Conservation (phyloP, 2,329 filamentous ascomycete species). For the Colletotrichum acutatum region DNA sequence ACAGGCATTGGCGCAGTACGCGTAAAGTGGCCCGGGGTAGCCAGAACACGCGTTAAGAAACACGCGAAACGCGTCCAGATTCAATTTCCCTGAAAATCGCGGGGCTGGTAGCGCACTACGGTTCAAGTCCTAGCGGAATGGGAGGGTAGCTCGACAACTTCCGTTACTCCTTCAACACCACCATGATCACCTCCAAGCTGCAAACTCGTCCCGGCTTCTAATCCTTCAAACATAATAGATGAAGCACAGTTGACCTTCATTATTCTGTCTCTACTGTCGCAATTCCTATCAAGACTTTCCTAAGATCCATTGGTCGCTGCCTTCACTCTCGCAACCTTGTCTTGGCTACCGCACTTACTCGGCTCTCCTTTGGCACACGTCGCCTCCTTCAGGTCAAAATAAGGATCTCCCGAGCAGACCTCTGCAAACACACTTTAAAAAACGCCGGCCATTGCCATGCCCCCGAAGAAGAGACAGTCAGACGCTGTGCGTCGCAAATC, state of each 20-base stretch:
- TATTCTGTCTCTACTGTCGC: not conserved
- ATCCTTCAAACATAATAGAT: no score
- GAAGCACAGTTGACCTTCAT: not conserved
- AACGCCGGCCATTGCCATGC: not conserved
- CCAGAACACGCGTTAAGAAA: not conserved
- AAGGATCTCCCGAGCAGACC: not conserved
- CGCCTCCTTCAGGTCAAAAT: not conserved
- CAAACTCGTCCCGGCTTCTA: not conserved
- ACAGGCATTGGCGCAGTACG: not conserved
- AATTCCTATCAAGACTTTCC: not conserved
- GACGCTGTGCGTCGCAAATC: slow-evolving; percentile 40
- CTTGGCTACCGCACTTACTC: not conserved
- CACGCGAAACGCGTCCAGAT: not conserved
- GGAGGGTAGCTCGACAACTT: not conserved
- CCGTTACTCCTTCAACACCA: not conserved
- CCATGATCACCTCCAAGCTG: not conserved
- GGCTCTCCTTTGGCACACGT: not conserved
- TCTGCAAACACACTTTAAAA: not conserved
- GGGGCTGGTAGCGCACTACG: not conserved
- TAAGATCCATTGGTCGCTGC: not conserved
- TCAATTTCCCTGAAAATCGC: not conserved
- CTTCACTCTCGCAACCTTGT: not conserved
- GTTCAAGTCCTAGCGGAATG: not conserved
- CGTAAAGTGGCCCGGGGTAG: not conserved
- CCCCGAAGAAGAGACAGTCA: slow-evolving; percentile 32